These are phyloP conservation scores for Bryum argenteum DNA, from an alignment of 225 moss, liverwort and hornwort species.

Conservation along the genomic window DNA sequence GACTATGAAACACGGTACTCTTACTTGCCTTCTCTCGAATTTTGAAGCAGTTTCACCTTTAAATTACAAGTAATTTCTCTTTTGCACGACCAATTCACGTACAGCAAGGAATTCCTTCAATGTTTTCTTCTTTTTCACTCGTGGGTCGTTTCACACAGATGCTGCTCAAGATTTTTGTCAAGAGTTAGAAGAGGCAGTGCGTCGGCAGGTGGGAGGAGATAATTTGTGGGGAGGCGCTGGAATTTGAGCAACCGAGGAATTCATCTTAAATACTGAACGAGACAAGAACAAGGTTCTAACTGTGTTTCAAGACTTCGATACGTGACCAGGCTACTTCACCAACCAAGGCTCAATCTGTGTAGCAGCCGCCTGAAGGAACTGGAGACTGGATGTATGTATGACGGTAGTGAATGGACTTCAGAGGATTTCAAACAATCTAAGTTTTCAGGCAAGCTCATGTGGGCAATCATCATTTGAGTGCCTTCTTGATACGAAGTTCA, in stretches of 20 bases:
- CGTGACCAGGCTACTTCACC: slow-evolving; percentile 19
- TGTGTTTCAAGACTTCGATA: background rate
- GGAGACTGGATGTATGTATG: slow-evolving; percentile 17
- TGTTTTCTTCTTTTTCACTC: slow-evolving; percentile 6
- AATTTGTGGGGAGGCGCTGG: slow-evolving; percentile 80
- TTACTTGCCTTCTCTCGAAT: slow-evolving; percentile 1
- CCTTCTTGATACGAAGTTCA: slow-evolving; percentile 19
- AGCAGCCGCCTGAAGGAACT: slow-evolving; percentile 10
- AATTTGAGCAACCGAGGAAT: slow-evolving; percentile 41
- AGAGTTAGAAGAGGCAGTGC: slow-evolving; percentile 74
- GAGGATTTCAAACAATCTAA: slow-evolving; percentile 4
- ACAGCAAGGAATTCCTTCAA: background rate
- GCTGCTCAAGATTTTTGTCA: slow-evolving; percentile 78
- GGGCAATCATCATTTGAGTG: slow-evolving; percentile 6
- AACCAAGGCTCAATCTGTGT: slow-evolving; percentile 17
- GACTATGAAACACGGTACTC: slow-evolving; percentile 88
- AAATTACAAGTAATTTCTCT: slow-evolving; percentile 8
- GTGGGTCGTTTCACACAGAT: slow-evolving; percentile 50
- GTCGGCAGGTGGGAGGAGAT: slow-evolving; percentile 68
- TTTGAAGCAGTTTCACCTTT: slow-evolving; percentile 18
- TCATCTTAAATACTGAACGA: background rate
- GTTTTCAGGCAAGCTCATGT: slow-evolving; percentile 4
- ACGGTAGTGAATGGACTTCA: slow-evolving; percentile 8
- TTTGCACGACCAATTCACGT: background rate
- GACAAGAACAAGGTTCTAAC: background rate